phyloP scores from a whole-genome alignment of 78 protist genomes.

The Anaeramoeba ignava region DNA sequence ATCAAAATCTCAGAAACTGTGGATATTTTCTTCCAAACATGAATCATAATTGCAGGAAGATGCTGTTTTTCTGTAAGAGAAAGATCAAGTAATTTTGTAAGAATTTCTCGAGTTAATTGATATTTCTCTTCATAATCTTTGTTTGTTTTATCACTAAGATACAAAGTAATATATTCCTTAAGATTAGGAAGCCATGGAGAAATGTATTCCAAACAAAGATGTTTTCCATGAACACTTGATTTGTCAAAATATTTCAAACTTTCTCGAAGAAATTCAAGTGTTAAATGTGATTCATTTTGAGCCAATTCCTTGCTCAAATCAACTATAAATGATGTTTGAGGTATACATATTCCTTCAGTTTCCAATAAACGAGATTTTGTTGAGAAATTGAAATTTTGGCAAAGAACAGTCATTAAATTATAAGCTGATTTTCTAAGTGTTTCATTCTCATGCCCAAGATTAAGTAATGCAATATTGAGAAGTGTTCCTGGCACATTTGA shows the following conservation, averaged over 20 bases:
- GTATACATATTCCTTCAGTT: constrained; percentile 44
- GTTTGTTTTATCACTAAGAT: not conserved
- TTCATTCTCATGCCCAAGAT: constrained; percentile 29
- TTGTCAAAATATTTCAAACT: constrained; percentile 14
- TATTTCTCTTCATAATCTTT: not conserved
- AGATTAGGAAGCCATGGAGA: constrained; percentile 52
- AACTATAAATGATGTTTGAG: constrained; percentile 36
- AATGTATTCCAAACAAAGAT: constrained; percentile 41
- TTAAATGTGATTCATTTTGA: constrained; percentile 22
- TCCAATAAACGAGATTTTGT: constrained; percentile 23
- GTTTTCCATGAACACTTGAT: constrained; percentile 30
- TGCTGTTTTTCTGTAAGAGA: constrained; percentile 19
- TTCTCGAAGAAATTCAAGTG: constrained; percentile 41
- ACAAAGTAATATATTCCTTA: not conserved
- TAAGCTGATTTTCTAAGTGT: constrained; percentile 42
- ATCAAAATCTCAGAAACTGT: constrained; percentile 3
- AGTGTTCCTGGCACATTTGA: constrained; percentile 50
- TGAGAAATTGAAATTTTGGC: constrained; percentile 32
- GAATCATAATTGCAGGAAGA: constrained; percentile 29
- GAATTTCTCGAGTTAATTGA: not conserved
- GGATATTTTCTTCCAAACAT: constrained; percentile 44
- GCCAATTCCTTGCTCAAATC: constrained; percentile 25
- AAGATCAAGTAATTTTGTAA: constrained; percentile 24
- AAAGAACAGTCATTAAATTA: constrained; percentile 30
- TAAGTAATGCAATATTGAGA: constrained; percentile 50